Evolutionary conservation across 2,329 filamentous ascomycete genomes (phyloP).

Genomic region (Myriosclerotinia duriaeana): DNA sequence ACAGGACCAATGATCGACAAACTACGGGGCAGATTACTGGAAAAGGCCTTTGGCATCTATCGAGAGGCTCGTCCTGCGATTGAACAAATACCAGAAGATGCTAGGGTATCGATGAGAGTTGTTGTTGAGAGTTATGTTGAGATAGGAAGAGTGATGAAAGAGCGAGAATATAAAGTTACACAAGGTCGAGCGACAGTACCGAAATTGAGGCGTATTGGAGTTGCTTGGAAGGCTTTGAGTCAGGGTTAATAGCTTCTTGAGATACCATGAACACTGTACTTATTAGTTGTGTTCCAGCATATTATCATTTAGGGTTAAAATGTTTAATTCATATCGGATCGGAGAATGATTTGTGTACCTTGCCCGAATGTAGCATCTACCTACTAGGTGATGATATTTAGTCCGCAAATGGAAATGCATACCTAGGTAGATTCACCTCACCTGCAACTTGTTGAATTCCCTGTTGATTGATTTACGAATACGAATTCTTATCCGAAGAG

Average conservation of each 20-base stretch:
- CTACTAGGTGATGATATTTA: too few species aligned
- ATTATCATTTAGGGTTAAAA: neutral
- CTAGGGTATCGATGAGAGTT: slow-evolving; percentile 63
- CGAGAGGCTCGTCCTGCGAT: slow-evolving; percentile 55
- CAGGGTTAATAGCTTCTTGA: slow-evolving; percentile 21
- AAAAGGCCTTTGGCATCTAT: slow-evolving; percentile 62
- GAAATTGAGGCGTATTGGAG: slow-evolving; percentile 49
- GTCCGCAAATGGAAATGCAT: neutral
- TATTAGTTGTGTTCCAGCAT: neutral
- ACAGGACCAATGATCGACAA: slow-evolving; percentile 48
- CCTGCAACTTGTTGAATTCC: neutral
- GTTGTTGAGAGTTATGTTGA: slow-evolving; percentile 76
- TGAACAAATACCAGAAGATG: slow-evolving; percentile 58
- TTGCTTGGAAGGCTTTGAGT: slow-evolving; percentile 58
- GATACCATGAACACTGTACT: slow-evolving; percentile 5
- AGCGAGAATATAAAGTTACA: slow-evolving; percentile 45
- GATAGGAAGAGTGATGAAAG: slow-evolving; percentile 61
- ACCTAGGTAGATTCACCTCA: neutral
- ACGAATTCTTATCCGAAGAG: neutral
- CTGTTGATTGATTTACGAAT: neutral
- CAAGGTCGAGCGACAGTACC: slow-evolving; percentile 48
- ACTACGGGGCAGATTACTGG: slow-evolving; percentile 55
- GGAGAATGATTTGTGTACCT: neutral
- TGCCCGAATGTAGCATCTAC: neutral
- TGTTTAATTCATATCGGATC: neutral